Percentiles rank a stretch among this genome's conserved stretches.
Evolutionary conservation across 192 early-diverging fungal genomes (phyloP).

Genomic region (Spizellomyces punctatus): DNA sequence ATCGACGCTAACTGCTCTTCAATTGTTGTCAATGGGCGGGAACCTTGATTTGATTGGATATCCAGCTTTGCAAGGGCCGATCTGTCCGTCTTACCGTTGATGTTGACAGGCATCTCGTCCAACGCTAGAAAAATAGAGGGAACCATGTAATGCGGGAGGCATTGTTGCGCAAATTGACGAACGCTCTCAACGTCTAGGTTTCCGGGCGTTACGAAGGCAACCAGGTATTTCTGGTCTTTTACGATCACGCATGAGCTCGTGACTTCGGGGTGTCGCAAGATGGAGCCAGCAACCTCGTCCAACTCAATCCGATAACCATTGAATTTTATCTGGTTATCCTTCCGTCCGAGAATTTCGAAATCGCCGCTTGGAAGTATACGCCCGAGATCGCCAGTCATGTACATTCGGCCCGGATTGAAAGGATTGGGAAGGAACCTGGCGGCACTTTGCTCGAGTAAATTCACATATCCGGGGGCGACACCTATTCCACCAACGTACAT

Average conservation of each 20-base stretch:
- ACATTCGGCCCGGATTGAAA: slow-evolving; percentile 15
- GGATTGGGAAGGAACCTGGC: slow-evolving; percentile 36
- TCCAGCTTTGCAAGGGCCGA: neutral
- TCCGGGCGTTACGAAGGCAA: slow-evolving; percentile 34
- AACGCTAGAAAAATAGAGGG: slow-evolving; percentile 27
- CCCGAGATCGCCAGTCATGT: slow-evolving; percentile 16
- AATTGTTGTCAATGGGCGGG: neutral
- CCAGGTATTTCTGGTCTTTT: slow-evolving; percentile 23
- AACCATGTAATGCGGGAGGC: slow-evolving; percentile 40
- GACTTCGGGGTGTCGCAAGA: slow-evolving; percentile 2
- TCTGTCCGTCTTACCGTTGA: slow-evolving; percentile 36
- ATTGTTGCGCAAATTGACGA: neutral
- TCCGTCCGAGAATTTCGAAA: slow-evolving; percentile 36
- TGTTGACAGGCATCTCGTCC: slow-evolving; percentile 32
- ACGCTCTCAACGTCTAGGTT: slow-evolving; percentile 6
- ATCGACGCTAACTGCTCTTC: slow-evolving; percentile 9
- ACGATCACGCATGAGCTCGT: slow-evolving; percentile 29
- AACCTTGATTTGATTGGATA: neutral
- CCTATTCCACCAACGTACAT: slow-evolving; percentile 45
- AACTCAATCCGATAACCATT: slow-evolving; percentile 42
- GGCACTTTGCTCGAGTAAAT: slow-evolving; percentile 34
- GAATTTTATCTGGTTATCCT: slow-evolving; percentile 41
- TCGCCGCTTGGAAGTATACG: slow-evolving; percentile 27
- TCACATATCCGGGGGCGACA: slow-evolving; percentile 49
- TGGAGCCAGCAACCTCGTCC: slow-evolving; percentile 27